Percentiles rank a stretch among this genome's conserved stretches.
These are phyloP conservation scores for Colletotrichum godetiae DNA, from an alignment of 2,329 filamentous ascomycete species.

Conservation along the genomic window DNA sequence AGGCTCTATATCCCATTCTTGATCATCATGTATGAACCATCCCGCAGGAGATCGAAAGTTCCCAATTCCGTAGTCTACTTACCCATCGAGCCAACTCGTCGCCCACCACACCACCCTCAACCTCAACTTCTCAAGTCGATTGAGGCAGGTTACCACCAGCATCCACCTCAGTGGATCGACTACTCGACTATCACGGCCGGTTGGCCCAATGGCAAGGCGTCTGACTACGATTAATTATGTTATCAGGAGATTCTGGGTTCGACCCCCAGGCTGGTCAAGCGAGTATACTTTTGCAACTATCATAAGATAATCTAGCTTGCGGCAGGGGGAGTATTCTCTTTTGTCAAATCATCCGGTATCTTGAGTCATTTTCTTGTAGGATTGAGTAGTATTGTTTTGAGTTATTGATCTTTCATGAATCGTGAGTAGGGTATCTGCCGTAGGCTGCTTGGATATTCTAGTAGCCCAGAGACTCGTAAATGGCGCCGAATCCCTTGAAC, in stretches of 20 bases:
- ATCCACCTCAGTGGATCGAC: slow-evolving; percentile 9
- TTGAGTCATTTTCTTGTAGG: no score
- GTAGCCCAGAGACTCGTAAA: neutral
- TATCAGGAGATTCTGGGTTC: slow-evolving; percentile 35
- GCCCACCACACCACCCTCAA: neutral
- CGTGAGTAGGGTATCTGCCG: neutral
- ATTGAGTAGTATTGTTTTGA: neutral
- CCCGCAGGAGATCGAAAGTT: neutral
- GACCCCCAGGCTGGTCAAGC: slow-evolving; percentile 33
- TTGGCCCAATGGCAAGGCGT: slow-evolving; percentile 55
- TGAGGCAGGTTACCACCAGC: fast-evolving
- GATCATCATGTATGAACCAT: neutral
- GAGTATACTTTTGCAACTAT: neutral
- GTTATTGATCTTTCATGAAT: neutral
- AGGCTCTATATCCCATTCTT: neutral
- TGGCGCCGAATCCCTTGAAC: neutral
- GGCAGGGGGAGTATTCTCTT: no score
- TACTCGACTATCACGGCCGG: neutral
- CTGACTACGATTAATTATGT: slow-evolving; percentile 49
- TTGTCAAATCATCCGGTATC: no score
- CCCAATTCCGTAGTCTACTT: neutral
- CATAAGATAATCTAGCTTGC: no score
- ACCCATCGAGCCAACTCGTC: neutral
- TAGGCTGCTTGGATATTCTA: neutral
- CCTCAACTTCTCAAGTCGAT: neutral